A percentile compares a stretch with the other conserved stretches of the same genome.
Evolutionary conservation across 2,329 filamentous ascomycete genomes (phyloP).

Genomic region (Epichloe glyceriae): DNA sequence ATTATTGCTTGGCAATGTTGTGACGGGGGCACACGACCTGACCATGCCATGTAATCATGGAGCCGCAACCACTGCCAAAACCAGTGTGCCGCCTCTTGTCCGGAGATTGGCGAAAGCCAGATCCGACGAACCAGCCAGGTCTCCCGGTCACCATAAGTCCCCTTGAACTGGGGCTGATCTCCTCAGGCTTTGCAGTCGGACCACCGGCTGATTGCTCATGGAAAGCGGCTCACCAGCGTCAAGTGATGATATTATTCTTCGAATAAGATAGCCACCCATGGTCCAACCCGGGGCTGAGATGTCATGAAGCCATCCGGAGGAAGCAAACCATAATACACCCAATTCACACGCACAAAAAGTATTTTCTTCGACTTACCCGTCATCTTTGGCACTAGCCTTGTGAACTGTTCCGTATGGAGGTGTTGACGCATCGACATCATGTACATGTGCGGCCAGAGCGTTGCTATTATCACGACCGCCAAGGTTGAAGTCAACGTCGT

Average conservation of each 20-base stretch:
- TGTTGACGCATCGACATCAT: constrained; percentile 19
- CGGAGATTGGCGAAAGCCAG: background rate
- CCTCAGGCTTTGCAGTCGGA: background rate
- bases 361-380: constrained; percentile 24
- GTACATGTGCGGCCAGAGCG: constrained; percentile 14
- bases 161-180: background rate
- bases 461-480: constrained; percentile 27
- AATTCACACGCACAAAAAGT: background rate
- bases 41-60: background rate
- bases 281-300: background rate
- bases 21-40: background rate
- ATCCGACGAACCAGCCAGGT: background rate
- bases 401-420: constrained; percentile 25
- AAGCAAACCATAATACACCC: background rate
- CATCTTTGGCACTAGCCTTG: constrained; percentile 51
- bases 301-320: background rate
- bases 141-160: background rate
- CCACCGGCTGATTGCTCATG: background rate
- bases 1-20: background rate
- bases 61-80: background rate
- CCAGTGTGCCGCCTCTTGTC: background rate
- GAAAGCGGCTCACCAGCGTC: background rate
- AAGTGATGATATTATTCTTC: background rate
- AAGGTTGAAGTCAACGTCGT: constrained; percentile 45
- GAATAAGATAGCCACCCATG: background rate